Percentiles rank a stretch among this genome's conserved stretches.
Conservation (phyloP, 495 filamentous ascomycete genomes). For the Neurospora tetraspora region DNA sequence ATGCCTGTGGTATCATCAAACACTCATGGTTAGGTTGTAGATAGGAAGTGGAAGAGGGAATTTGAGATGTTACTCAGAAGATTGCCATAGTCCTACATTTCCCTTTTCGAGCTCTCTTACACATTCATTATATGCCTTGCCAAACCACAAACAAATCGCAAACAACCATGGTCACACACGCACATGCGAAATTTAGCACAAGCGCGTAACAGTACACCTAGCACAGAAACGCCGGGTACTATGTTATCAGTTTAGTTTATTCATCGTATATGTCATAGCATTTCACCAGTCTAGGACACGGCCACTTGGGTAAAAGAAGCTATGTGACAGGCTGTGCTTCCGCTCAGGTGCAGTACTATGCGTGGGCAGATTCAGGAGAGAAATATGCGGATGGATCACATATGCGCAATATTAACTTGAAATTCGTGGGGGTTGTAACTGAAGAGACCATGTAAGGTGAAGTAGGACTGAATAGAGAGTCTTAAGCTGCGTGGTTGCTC, state of each 20-base stretch:
- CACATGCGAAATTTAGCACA: neutral
- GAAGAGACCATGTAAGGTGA: neutral
- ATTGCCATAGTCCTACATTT: neutral
- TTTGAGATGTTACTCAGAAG: neutral
- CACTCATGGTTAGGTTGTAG: neutral
- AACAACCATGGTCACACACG: neutral
- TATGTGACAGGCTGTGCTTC: neutral
- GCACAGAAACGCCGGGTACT: neutral
- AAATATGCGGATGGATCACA: neutral
- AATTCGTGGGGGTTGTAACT: neutral
- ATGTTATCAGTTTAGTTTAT: neutral
- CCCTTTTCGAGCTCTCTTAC: neutral
- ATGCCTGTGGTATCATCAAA: neutral
- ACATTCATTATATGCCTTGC: neutral
- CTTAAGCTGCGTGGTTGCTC: neutral
- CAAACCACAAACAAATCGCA: neutral
- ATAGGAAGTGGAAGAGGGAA: neutral
- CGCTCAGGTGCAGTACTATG: neutral
- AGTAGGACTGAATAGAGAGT: neutral
- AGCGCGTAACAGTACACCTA: neutral
- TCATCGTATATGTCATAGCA: neutral
- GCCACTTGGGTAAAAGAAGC: neutral
- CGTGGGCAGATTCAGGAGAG: neutral
- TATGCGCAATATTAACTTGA: neutral
- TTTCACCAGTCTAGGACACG: neutral